Base-by-base conservation (phyloP, 192 early-diverging fungal genomes). In the Mortierella antarctica region DNA sequence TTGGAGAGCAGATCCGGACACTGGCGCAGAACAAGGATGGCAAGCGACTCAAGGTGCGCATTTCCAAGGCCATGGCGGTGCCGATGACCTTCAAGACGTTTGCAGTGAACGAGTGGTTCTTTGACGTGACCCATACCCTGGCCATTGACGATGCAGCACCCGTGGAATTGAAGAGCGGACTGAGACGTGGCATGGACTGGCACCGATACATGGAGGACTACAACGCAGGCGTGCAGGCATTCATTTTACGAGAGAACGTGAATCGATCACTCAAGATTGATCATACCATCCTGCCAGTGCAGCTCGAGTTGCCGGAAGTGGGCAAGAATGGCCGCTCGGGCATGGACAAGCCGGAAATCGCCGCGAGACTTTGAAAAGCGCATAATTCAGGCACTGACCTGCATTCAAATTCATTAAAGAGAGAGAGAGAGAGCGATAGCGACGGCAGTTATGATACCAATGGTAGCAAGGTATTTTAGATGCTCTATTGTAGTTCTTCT, bases 41-140 rank as follows among this genome's bases (percentile, higher is more conserved):
- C n/a, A 79, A 71, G 50, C 50, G 23, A 5, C 57, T 79, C 31
- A 79, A 79, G 52, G 18, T 62, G 20, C 68, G 76, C 4, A 79
- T 79, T 46, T 71, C 76, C 41, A 71, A 71, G 52, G 76, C 69
- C 7, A 79, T 71, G 69, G 69, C 76, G 0, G 58, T 79, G 0
- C 76, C 76, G 7, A 71, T 71, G 63, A 71, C 76, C 1, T 79
- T 79, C 51, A 79, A 79, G 58, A 71, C 69, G 0, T 71, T 79
- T 71, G 18, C 69, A 2, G 7, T 41, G 6, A 71, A 57, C 21
- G 53, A 79, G 48, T 79, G 76, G 76, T 71, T 71, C 69, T 79
- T 71, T 71, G 76, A 79, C 55, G 61, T 79, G 15, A 54, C 42
- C 42, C 62, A 79, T n/a, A 79, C 76, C 1, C 17, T 79, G 62